Conservation (phyloP, 495 filamentous ascomycete genomes). For the Cenococcum geophilum region DNA sequence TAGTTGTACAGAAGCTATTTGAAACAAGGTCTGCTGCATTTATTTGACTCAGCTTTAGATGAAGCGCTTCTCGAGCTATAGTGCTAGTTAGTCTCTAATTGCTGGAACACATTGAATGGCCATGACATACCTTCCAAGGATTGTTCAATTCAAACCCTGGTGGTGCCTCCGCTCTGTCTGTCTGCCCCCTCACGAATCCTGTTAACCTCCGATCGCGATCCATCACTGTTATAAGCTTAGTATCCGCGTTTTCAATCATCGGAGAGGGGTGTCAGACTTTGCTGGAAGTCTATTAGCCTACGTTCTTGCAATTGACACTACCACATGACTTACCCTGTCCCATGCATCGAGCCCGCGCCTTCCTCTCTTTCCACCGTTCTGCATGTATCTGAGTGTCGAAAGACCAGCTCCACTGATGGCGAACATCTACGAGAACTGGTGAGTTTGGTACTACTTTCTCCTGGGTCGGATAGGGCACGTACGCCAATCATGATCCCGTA, state of each 20-base stretch:
- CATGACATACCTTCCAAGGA: constrained; percentile 71
- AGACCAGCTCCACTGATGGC: constrained; percentile 72
- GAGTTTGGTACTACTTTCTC: constrained; percentile 24
- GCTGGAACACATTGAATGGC: background rate
- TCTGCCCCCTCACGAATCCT: constrained; percentile 77
- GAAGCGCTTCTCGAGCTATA: constrained; percentile 1
- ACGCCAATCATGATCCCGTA: constrained; percentile 87
- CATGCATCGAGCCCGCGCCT: constrained; percentile 83
- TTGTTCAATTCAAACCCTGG: constrained; percentile 90
- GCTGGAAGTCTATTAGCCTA: constrained; percentile 51
- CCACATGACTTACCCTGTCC: constrained; percentile 68
- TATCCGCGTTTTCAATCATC: constrained; percentile 17
- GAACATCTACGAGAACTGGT: constrained; percentile 66
- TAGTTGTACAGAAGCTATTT: background rate
- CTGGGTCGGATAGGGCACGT: constrained; percentile 42
- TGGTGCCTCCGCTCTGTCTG: constrained; percentile 70
- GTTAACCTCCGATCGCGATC: constrained; percentile 88
- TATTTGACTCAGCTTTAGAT: background rate
- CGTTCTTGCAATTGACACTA: background rate
- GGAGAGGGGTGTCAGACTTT: constrained; percentile 55
- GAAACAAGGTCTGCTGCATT: background rate
- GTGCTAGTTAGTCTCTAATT: constrained; percentile 2
- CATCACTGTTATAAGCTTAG: constrained; percentile 68
- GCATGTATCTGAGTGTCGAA: constrained; percentile 63
- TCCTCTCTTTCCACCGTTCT: constrained; percentile 81